Base-by-base conservation (phyloP, 1,284 basidiomycete species). In the Abortiporus biennis region DNA sequence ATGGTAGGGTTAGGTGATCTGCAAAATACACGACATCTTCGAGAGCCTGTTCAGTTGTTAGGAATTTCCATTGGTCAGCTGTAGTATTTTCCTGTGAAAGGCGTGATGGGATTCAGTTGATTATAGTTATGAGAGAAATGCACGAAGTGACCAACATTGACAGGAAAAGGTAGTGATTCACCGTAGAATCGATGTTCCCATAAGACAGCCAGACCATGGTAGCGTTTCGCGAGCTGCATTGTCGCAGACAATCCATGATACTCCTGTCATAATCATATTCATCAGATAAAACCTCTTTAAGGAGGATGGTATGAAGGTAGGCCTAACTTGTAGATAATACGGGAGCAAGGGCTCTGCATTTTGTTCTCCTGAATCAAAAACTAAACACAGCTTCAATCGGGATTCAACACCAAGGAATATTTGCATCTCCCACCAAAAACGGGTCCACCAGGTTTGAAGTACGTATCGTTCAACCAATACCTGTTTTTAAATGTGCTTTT, bases 111-210 rank as follows among this genome's bases (percentile, higher is more conserved):
- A 11, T 29, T n/a, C n/a, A n/a, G n/a, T n/a, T n/a, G n/a, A n/a
- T n/a, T n/a, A 27, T n/a, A 8, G 22, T 17, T 12, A 15, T n/a
- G 22, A 29, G 9, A 41, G 15, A 9, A 30, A 30, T 13, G 12
- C 24, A 50, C 35, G 15, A 38, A 16, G 17, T 8, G 2, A 48
- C 63, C 25, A 40, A 72, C 69, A 47, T 73, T 70, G 6, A 72
- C 63, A 4, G 69, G 67, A 45, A 74, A 73, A 0, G 78, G 78
- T 13, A 69, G 60, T 6, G 74, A 77, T 13, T 65, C 64, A 32
- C 78, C 78, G 49, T 76, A 76, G 50, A 66, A 76, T 3, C 74
- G 65, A 54, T 76, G 74, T 46, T 81, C 78, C 64, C 78, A 74
- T 2, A 80, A 57, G 39, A 81, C 68, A 2, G 68, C 71, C 3